These are phyloP conservation scores for Fusarium sp. DNA, from an alignment of 2,329 filamentous ascomycete species.

Conservation along the genomic window DNA sequence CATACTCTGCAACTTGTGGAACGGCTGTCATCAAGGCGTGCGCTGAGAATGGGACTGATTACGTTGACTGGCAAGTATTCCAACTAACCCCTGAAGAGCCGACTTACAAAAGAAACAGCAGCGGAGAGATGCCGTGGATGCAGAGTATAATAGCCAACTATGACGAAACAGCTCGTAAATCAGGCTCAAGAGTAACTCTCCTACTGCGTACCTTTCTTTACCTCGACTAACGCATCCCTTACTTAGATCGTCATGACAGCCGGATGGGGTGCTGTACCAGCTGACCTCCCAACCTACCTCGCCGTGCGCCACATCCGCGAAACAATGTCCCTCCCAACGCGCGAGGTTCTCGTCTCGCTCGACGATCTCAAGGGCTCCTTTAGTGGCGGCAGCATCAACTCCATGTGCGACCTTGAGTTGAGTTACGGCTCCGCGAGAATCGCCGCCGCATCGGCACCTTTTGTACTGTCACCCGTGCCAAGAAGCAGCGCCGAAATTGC, in stretches of 20 bases:
- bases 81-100: too few relatives aligned
- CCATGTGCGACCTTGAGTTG: constrained; percentile 20
- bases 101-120: constrained; percentile 24
- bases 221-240: neutral
- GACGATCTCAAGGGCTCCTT: constrained; percentile 22
- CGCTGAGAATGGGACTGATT: constrained; percentile 36
- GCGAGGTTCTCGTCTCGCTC: constrained; percentile 27
- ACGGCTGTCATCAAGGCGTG: constrained; percentile 31
- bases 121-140: constrained; percentile 36
- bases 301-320: constrained; percentile 18
- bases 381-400: constrained; percentile 35
- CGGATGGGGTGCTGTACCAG: constrained; percentile 35
- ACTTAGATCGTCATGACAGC: constrained; percentile 31
- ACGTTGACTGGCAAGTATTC: constrained; percentile 35
- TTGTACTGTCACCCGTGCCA: neutral
- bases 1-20: constrained; percentile 30
- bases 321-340: constrained; percentile 15
- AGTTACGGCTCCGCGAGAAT: neutral
- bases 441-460: neutral
- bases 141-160: constrained; percentile 19
- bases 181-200: constrained; percentile 17
- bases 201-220: neutral
- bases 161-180: constrained; percentile 16
- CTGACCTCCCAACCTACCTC: constrained; percentile 32
- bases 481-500: neutral